phyloP scores from a whole-genome alignment of 768 basidiomycete genomes.

The Boletus eberwhitei region DNA sequence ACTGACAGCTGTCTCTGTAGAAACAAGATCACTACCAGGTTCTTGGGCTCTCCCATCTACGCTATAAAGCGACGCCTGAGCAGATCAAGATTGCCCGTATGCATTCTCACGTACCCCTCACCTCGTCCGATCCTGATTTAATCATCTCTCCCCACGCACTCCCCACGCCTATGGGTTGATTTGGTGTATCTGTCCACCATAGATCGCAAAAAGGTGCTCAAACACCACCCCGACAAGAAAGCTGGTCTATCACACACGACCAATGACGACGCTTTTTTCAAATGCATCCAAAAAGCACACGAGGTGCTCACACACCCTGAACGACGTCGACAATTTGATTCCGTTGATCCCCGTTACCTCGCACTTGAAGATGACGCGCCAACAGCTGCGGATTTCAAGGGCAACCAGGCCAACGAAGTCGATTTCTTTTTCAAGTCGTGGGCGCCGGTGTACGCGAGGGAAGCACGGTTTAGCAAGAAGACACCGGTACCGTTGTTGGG shows the following conservation, averaged over 20 bases:
- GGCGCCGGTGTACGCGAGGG: conserved; percentile 81
- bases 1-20: conserved; percentile 36
- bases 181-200: background rate
- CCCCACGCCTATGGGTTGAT: background rate
- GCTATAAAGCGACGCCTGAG: conserved; percentile 80
- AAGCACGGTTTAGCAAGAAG: conserved; percentile 86
- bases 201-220: conserved; percentile 99
- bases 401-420: conserved; percentile 40
- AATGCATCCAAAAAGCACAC: conserved; percentile 98
- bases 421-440: conserved; percentile 71
- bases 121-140: conserved; percentile 12
- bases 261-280: conserved; percentile 99
- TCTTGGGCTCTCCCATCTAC: conserved; percentile 86
- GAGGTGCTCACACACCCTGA: conserved; percentile 88
- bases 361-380: conserved; percentile 79
- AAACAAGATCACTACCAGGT: conserved; percentile 99
- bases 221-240: conserved; percentile 98
- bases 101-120: conserved; percentile 32
- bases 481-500: conserved; percentile 86
- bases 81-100: conserved; percentile 96
- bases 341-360: conserved; percentile 78
- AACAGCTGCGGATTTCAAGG: conserved; percentile 55
- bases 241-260: conserved; percentile 71
- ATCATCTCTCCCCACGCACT: background rate
- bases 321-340: conserved; percentile 92